Base-by-base conservation (phyloP, 1,284 basidiomycete species). In the Trametes pubescens region DNA sequence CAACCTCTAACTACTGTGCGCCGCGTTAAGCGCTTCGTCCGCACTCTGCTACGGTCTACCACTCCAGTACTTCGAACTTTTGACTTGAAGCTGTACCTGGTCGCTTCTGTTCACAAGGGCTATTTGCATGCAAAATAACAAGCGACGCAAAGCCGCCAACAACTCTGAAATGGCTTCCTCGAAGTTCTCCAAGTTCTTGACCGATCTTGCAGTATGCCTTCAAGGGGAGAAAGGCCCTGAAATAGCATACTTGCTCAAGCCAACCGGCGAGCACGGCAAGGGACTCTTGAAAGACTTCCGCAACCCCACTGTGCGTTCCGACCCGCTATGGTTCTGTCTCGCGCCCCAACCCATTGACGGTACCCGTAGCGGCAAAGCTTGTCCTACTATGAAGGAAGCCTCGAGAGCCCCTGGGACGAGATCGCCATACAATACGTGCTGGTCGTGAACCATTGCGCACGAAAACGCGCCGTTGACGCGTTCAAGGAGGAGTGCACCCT, bases 341-440 rank as follows among this genome's bases (percentile, higher is more conserved):
- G 43, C 9, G 18, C 26, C 26, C 49, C 10, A 35, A 32, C 43
- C 38, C 14, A 53, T 22, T 60, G 46, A 52, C 24, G 10, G 18
- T 14, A 11, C 16, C 38, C 43, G 24, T 76, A 90, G 84, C 81
- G 81, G 48, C 72, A 79, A 65, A 78, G 83, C 5, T 75, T 89
- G 57, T 78, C 82, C 21, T 78, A 80, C 51, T 93, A 89, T 71
- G 82, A 86, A 69, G 89, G 86, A 13, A 84, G 82, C 58, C 84
- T 93, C 72, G 82, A 85, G 59, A 78, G 75, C 58, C 92, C 92
- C 14, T 94, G 92, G 92, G 92, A 93, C 66, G 92, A 93, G 61
- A 90, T 94, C 68, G 87, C 89, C 6, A 86, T 93, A 51, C 87
- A 91, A 72, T 93, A 93, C 75, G 86, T 92, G 16, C 76, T 93